Evolutionary conservation across 164 flowering plant species (phyloP), one percentile per base, ranked within the genome.

Genomic region (Liquidambar formosana): DNA sequence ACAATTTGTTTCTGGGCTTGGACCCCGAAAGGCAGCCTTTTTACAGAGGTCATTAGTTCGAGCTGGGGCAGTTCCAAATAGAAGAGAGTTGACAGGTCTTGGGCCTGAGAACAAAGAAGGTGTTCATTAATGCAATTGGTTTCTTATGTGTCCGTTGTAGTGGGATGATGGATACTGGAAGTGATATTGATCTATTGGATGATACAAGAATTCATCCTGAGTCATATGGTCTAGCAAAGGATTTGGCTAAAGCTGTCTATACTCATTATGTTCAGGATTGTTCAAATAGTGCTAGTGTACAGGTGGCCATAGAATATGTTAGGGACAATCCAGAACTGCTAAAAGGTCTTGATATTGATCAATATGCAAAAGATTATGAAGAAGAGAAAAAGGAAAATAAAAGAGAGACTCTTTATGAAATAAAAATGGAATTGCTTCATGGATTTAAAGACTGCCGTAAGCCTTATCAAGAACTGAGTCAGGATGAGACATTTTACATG

Each of bases 171-270:
- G 83, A 93, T 56, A 84, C 75, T 68, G 85, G 93, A 72, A 83
- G 83, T 76, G 92, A 91, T 58, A 81, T 96, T 69, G 97, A 93
- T 80, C 73, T 96, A 72, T 73, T 96, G 75, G 99, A 96, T 84
- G 99, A 93, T 76, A 91, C 98, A 8, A 80, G 99, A 72, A 92
- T 93, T 63, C 98, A 96, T 76, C 99, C 99, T 14, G 98, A 96
- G 77, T 93, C 97, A 1, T 96, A 96, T 79, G 82, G 72, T 26
- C 85, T 93, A 43, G 99, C 99, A 1, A 90, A 89, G 70, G 86
- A 85, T 56, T 71, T 96, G 81, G 99, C 98, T 9, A 90, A 87
- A 78, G 94, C 84, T 75, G 82, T 89, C 45, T 90, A 84, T 74
- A 82, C 73, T 18, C 78, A 57, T 21, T 87, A 85, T 76, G 78